Evolutionary conservation across 495 filamentous ascomycete species (phyloP).

Genomic region (Choiromyces venosus): DNA sequence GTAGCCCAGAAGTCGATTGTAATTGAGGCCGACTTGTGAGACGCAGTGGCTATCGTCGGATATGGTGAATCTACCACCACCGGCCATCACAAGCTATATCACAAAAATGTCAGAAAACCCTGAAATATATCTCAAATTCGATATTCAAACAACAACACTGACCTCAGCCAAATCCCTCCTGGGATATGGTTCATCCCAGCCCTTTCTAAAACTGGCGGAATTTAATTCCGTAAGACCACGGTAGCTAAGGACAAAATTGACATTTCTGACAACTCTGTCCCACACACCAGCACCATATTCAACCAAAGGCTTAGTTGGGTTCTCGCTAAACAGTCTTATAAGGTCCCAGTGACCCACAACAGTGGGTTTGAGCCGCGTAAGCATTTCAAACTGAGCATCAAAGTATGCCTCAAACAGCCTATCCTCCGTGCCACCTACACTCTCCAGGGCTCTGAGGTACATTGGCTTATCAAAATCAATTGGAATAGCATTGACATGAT

Average conservation of each 20-base stretch:
- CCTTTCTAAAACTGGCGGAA: slow-evolving; percentile 78
- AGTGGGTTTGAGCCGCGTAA: slow-evolving; percentile 63
- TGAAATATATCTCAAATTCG: neutral
- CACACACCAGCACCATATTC: slow-evolving; percentile 57
- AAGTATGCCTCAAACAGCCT: slow-evolving; percentile 73
- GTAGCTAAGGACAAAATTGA: slow-evolving; percentile 62
- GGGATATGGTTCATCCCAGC: slow-evolving; percentile 85
- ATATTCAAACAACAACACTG: slow-evolving; percentile 31
- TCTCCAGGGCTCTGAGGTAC: slow-evolving; percentile 55
- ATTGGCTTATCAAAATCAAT: slow-evolving; percentile 74
- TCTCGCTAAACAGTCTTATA: slow-evolving; percentile 69
- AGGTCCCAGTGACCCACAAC: slow-evolving; percentile 94
- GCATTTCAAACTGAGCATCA: slow-evolving; percentile 77
- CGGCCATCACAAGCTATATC: slow-evolving; percentile 53
- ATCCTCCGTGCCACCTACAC: slow-evolving; percentile 57
- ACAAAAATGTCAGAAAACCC: slow-evolving; percentile 15
- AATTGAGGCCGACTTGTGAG: slow-evolving; percentile 69
- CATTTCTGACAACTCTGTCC: slow-evolving; percentile 65
- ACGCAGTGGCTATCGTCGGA: slow-evolving; percentile 89
- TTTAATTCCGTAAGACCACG: slow-evolving; percentile 86
- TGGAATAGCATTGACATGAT: slow-evolving; percentile 77
- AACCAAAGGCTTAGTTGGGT: slow-evolving; percentile 56
- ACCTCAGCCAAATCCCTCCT: slow-evolving; percentile 71
- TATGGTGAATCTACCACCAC: slow-evolving; percentile 75
- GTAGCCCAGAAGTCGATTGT: slow-evolving; percentile 56